Base-by-base conservation (phyloP, 1,139 yeast genomes). In the Kazachstania sp. region DNA sequence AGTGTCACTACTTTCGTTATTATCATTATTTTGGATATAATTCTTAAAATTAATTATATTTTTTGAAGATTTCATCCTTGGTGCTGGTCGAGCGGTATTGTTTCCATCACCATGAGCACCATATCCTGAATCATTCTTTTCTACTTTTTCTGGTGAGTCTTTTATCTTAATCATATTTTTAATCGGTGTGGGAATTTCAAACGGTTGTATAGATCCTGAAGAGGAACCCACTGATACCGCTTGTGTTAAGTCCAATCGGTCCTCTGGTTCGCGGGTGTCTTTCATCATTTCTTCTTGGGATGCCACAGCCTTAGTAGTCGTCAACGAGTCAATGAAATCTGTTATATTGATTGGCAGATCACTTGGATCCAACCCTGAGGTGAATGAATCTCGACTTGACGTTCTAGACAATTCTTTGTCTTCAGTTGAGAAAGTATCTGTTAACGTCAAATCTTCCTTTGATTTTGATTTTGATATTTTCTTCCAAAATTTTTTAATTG, bases 131-230 rank as follows among this genome's bases (percentile, higher is more conserved):
- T 11, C 23, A 15, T 12, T 23, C 4, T 11, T 18, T 13, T n/a
- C 29, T 13, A 3, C 12, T 3, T 49, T 47, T 8, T 49, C 50
- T 16, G 60, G 58, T 4, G 58, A 50, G 29, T 45, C 49, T 26
- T 50, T 51, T 11, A 56, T 49, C 26, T 56, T 48, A 34, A 56
- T 56, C 13, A 56, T 43, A 37, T 54, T 54, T 38, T 54, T 55
- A 26, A 56, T 54, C 11, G 60, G 60, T 4, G 59, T 54, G 7
- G 54, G 53, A 18, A 56, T 45, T 13, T 49, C 51, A 20, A 54
- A 47, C 2, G 58, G 52, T 4, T 56, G 53, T 31, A 48, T 23
- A 6, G 29, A 15, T 5, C 23, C 30, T 45, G 39, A 55, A 49
- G 20, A 45, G 16, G 8, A 35, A 15, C 43, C 26, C 34, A 19